phyloP scores from a whole-genome alignment of 106 monocot genomes.

The Hemerocallis citrina region DNA sequence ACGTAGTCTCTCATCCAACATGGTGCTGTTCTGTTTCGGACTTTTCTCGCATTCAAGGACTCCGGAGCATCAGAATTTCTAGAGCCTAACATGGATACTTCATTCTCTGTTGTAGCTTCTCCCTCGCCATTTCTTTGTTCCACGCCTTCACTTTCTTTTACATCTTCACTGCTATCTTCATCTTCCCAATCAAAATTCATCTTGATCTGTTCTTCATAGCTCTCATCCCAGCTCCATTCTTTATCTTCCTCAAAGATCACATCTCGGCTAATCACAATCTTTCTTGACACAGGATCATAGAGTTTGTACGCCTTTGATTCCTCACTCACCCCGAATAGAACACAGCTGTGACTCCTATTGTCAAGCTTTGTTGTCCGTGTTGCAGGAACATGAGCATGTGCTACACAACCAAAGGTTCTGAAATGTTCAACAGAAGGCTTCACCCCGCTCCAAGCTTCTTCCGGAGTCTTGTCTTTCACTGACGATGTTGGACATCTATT shows the following conservation, averaged over 20 bases:
- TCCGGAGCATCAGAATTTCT: not conserved
- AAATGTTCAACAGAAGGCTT: not conserved
- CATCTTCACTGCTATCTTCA: too few species aligned
- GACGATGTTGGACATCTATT: constrained; percentile 1
- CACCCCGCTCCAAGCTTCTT: constrained; percentile 2
- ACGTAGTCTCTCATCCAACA: not conserved
- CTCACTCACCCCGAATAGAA: not conserved
- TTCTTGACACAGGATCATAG: not conserved
- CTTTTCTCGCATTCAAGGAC: not conserved
- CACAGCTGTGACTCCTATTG: not conserved
- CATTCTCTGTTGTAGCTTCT: not conserved
- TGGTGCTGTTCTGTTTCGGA: too few species aligned
- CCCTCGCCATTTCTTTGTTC: not conserved
- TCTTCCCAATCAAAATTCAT: too few species aligned
- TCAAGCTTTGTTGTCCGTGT: not conserved
- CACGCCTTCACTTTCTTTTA: too few species aligned
- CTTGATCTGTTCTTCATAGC: too few species aligned
- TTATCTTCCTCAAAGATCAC: not conserved
- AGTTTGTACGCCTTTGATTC: not conserved
- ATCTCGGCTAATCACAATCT: not conserved
- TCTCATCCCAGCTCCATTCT: not conserved
- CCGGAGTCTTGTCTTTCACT: not conserved
- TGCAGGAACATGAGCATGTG: not conserved
- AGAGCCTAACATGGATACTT: not conserved
- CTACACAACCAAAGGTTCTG: not conserved